Percentiles rank a stretch among this genome's conserved stretches.
phyloP scores from a whole-genome alignment of 345 rosid species.

The Brassica cretica region DNA sequence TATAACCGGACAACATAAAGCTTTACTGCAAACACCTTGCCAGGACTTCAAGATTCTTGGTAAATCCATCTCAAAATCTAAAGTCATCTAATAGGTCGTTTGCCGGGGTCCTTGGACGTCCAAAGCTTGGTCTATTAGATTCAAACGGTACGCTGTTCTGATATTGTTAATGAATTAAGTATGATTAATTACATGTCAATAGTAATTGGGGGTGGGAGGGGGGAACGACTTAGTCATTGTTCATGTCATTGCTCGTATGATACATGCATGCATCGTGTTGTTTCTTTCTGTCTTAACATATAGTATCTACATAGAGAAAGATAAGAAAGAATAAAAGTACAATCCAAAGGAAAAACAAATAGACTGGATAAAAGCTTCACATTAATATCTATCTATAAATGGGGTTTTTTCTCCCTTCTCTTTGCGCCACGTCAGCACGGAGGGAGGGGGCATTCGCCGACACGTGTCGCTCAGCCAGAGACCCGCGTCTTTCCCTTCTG shows the following conservation, averaged over 20 bases:
- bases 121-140: background rate
- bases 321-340: conserved; percentile 7
- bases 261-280: conserved; percentile 33
- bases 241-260: background rate
- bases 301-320: background rate
- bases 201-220: background rate
- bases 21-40: background rate
- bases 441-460: too few species aligned
- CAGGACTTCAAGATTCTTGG: background rate
- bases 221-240: background rate
- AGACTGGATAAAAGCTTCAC: conserved; percentile 25
- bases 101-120: background rate
- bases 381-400: too few species aligned
- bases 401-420: too few species aligned
- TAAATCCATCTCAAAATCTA: background rate
- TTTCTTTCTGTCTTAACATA: conserved; percentile 9
- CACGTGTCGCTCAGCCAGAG: too few species aligned
- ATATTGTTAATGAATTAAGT: background rate
- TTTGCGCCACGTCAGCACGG: too few species aligned
- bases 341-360: background rate
- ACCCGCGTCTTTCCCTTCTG: too few species aligned
- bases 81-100: background rate
- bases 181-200: background rate
- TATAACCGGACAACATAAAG: background rate
- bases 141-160: background rate